Evolutionary conservation across 768 basidiomycete species (phyloP), one percentile per base, ranked within the genome.

Genomic region (Collybia sordida): DNA sequence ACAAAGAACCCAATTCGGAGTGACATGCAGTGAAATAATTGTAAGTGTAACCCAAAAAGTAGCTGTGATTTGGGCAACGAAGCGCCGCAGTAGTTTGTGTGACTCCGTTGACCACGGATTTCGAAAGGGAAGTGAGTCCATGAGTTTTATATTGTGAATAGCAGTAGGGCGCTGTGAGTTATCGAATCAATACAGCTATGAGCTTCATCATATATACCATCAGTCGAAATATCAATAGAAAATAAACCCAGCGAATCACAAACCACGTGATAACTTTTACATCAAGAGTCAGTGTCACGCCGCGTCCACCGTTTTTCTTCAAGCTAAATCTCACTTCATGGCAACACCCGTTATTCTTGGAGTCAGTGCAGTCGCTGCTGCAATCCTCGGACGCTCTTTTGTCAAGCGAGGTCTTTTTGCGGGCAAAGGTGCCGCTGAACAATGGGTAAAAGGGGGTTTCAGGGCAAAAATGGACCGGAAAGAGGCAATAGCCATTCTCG

Each of bases 401-500:
- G 59, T 93, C 38, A 79, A 85, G 37, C 77, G 76, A 19, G 87
- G 87, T 2, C 55, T 80, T 4, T 73, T 86, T 55, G 69, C 78
- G 22, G 86, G 80, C 11, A 79, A 72, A 56, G 74, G 72, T 19
- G 86, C 78, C 9, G 86, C 85, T 11, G 87, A 93, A 37, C 80
- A 95, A 65, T 98, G 92, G 84, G 85, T 77, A 15, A 93, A 86
- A 69, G 96, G 96, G 49, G 96, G 97, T 6, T 99, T 99, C 81
- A 87, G 85, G 64, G 76, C 83, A 22, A 97, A 93, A 77, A 98
- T 98, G 95, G 96, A 98, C 64, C 78, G 90, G 59, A 89, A 84
- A 53, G 97, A 98, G 72, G 97, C 97, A 5, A 81, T 93, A 52
- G 81, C 85, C 52, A 86, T 99, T 60, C 80, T 99, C 37, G 96